Evolutionary conservation across 73 alveolate species (phyloP), one percentile per base, ranked within the genome.

Genomic region (Paramecium biaurelia): DNA sequence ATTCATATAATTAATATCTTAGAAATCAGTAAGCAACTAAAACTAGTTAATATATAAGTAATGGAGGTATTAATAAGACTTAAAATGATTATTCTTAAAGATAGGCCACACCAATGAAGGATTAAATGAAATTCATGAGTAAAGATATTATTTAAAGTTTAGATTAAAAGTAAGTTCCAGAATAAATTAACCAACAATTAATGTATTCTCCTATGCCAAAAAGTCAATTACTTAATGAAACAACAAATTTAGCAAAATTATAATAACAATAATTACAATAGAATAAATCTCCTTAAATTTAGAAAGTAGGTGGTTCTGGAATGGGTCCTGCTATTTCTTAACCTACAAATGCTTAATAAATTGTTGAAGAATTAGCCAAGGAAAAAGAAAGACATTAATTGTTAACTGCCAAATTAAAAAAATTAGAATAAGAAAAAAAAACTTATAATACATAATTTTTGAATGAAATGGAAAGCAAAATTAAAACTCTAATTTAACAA

Each of bases 131-230:
- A 37, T 72, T 72, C 45, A 35, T 32, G 56, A 72, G 86, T 72
- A 72, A 5, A 35, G 1, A 72, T 38, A 28, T 15, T 34, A 21
- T 34, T 72, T 15, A 5, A 72, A 72, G 15, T 18, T 53, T 72
- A 72, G 86, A 72, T 35, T 38, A 72, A 72, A 72, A 72, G 24
- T 10, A 32, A 35, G 53, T 21, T 34, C 86, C 86, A 26, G 84
- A 63, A 32, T 12, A 63, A 37, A 35, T 72, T 34, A 38, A 72
- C 14, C 30, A 72, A 37, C 10, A 72, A 37, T 11, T 72, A 21
- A 72, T 72, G 86, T 72, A 72, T 72, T 72, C 86, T 72, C 86
- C 86, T 37, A 72, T 72, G 86, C 86, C 86, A 1, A 72, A 72
- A 10, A 72, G 86, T 35, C 38, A 72, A 37, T 38, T 35, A 20